Percentiles rank a stretch among this genome's conserved stretches.
These are phyloP conservation scores for Aspergillus sp. DNA, from an alignment of 2,329 filamentous ascomycete genomes.

Conservation along the genomic window DNA sequence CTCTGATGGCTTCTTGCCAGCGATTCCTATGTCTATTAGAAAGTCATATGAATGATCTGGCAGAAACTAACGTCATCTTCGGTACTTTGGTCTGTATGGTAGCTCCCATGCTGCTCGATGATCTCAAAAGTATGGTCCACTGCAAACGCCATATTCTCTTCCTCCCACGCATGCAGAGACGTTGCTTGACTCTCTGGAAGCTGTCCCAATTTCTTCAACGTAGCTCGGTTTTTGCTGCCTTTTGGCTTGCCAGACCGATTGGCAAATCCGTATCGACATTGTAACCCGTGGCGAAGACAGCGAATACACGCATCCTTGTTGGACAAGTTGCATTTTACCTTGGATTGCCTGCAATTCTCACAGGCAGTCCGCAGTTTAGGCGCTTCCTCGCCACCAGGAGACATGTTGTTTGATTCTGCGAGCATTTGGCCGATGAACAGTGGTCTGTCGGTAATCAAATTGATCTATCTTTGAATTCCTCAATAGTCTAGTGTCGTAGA, in stretches of 20 bases:
- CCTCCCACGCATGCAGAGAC: constrained; percentile 12
- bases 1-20: too few relatives aligned
- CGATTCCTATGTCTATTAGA: too few relatives aligned
- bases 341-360: constrained; percentile 36
- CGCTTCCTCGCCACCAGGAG: constrained; percentile 15
- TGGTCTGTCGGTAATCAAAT: background rate
- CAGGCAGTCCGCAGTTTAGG: constrained; percentile 35
- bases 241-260: constrained; percentile 37
- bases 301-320: constrained; percentile 33
- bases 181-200: constrained; percentile 25
- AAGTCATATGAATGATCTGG: too few relatives aligned
- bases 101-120: constrained; percentile 1
- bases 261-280: constrained; percentile 33
- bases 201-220: constrained; percentile 30
- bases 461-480: background rate
- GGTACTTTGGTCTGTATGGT: too few relatives aligned
- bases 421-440: constrained; percentile 17
- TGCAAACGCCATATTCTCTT: constrained; percentile 9
- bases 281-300: constrained; percentile 32
- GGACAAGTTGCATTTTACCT: constrained; percentile 35
- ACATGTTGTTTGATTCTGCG: constrained; percentile 17
- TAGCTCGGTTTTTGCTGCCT: constrained; percentile 35
- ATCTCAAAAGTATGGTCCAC: constrained; percentile 8
- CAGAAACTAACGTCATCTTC: too few relatives aligned
- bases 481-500: too few relatives aligned